Evolutionary conservation across 1,139 yeast species (phyloP), one percentile per base, ranked within the genome.

Genomic region (Suhomyces bolitotheri): DNA sequence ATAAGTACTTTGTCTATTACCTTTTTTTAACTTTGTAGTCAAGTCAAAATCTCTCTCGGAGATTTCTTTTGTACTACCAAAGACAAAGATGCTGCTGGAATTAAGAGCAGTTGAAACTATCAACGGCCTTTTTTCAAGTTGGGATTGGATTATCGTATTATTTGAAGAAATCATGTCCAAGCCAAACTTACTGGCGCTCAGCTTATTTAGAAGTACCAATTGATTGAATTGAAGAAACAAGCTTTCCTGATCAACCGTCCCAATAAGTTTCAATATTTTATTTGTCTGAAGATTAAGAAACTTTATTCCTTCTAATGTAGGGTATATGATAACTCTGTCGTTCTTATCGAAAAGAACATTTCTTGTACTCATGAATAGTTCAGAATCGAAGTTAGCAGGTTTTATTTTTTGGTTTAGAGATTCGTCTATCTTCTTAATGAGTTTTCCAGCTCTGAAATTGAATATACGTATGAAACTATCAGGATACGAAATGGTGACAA

Each of bases 141-240:
- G 58, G n/a, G 64, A 55, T 22, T 56, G 48, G 10, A 71, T 52
- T 4, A 70, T 44, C 9, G 64, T 51, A 36, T 72, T 60, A 9
- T 67, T 56, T 8, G 75, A 60, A 0, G 71, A 62, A 43, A 69
- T 53, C 48, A 51, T 51, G 17, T 64, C 69, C 14, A 62, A 47
- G 1, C 62, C 61, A 27, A 41, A 49, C 31, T 41, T 45, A 30
- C 33, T 41, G 31, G 47, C 44, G 21, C 45, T 41, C 21, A 41
- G 31, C 21, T 45, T 51, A 31, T 44, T 46, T 10, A 51, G 30
- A n/a, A 54, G 25, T 2, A 39, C 26, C 4, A 46, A 24, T 10
- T 43, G 52, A 28, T 31, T 53, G 50, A 42, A 56, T 41, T 50
- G 49, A 10, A 60, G 54, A 21, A 63, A 47, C 2, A 58, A 16